phyloP scores from a whole-genome alignment of 2,329 filamentous ascomycete genomes.

The Herpotrichia juniperi region DNA sequence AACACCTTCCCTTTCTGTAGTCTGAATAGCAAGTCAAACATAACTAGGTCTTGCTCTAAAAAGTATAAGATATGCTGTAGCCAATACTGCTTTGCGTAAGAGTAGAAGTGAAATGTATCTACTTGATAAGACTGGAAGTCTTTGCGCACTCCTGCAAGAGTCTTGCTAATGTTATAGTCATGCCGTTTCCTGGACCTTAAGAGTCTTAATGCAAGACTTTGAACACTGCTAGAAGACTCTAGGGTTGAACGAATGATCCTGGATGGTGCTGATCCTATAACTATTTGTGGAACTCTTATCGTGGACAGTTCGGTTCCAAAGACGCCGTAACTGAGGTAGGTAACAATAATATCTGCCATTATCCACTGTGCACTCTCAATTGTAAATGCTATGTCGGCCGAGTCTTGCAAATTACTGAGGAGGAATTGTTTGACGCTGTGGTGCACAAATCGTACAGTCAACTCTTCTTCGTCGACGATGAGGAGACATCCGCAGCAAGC shows the following conservation, averaged over 20 bases:
- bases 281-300: constrained; percentile 5
- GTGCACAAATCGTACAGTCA: constrained; percentile 24
- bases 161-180: constrained; percentile 16
- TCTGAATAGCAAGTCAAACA: constrained; percentile 10
- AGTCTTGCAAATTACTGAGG: constrained; percentile 1
- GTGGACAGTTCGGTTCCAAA: constrained; percentile 24
- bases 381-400: background rate
- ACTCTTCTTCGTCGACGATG: constrained; percentile 29
- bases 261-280: constrained; percentile 10
- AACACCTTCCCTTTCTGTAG: background rate
- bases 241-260: constrained; percentile 14
- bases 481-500: constrained; percentile 29
- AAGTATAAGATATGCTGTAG: constrained; percentile 11
- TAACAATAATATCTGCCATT: constrained; percentile 23
- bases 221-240: constrained; percentile 8
- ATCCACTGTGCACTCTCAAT: constrained; percentile 10
- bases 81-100: constrained; percentile 22
- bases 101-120: constrained; percentile 11
- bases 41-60: constrained; percentile 9
- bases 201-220: constrained; percentile 15
- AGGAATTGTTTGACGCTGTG: constrained; percentile 27
- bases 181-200: constrained; percentile 13
- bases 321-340: constrained; percentile 26
- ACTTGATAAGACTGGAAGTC: background rate
- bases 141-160: constrained; percentile 9